Conservation (phyloP, 2,329 filamentous ascomycete genomes). For the Cladobotryum protrusum region DNA sequence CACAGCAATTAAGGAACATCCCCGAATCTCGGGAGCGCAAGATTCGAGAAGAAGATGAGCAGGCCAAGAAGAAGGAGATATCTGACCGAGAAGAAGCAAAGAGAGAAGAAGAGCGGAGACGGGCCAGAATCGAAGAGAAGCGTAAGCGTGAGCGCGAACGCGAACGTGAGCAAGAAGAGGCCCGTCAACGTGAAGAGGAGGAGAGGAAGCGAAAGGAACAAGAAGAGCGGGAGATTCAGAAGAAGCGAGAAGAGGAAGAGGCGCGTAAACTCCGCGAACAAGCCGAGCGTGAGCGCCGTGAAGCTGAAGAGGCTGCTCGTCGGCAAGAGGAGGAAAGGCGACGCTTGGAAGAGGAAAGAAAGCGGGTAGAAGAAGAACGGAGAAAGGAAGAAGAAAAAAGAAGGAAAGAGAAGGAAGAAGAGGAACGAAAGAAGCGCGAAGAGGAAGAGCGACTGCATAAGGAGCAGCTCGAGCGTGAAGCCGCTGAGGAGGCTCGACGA, state of each 20-base stretch:
- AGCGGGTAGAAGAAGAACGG: slow-evolving; percentile 27
- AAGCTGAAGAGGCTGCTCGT: slow-evolving; percentile 30
- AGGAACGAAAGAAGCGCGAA: slow-evolving; percentile 32
- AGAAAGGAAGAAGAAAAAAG: slow-evolving; percentile 33
- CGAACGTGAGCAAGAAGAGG: slow-evolving; percentile 24
- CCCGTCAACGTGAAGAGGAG: slow-evolving; percentile 25
- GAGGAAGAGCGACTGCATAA: slow-evolving; percentile 41
- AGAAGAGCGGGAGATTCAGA: slow-evolving; percentile 31
- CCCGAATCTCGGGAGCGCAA: slow-evolving; percentile 27
- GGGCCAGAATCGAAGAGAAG: slow-evolving; percentile 30
- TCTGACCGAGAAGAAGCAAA: slow-evolving; percentile 30
- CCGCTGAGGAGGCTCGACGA: slow-evolving; percentile 42
- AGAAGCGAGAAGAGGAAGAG: slow-evolving; percentile 32
- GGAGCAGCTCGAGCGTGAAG: slow-evolving; percentile 42
- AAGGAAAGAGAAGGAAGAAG: slow-evolving; percentile 29
- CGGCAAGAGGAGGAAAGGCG: slow-evolving; percentile 34
- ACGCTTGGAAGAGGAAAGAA: slow-evolving; percentile 32
- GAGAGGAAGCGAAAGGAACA: slow-evolving; percentile 28
- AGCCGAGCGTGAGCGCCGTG: slow-evolving; percentile 30
- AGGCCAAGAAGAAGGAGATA: slow-evolving; percentile 25
- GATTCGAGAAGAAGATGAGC: slow-evolving; percentile 31
- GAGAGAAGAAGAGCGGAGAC: slow-evolving; percentile 25
- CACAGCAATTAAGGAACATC: slow-evolving; percentile 24
- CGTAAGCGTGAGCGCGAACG: slow-evolving; percentile 27
- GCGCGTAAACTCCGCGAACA: slow-evolving; percentile 27